Percentiles rank a stretch among this genome's conserved stretches.
These are phyloP conservation scores for Piper longum DNA, from an alignment of 164 flowering plant species.

Conservation along the genomic window DNA sequence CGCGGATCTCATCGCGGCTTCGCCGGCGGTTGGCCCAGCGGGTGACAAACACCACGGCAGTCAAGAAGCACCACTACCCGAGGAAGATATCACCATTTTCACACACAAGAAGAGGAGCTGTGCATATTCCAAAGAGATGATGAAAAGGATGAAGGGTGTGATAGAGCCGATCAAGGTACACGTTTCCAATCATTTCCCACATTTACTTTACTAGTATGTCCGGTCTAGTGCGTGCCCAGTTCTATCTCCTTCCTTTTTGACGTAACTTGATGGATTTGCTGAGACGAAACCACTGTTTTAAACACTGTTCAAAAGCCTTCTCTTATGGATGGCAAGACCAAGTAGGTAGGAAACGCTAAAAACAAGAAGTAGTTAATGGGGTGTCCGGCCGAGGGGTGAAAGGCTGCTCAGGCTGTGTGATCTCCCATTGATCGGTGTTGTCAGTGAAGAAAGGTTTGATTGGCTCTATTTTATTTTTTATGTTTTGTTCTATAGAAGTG, in stretches of 20 bases:
- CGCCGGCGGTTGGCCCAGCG: conserved; percentile 27
- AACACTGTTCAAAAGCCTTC: too few relatives aligned
- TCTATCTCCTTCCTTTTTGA: not conserved
- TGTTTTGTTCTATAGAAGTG: too few relatives aligned
- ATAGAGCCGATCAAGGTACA: conserved; percentile 4
- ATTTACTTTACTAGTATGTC: not conserved
- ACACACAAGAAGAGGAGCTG: conserved; percentile 1
- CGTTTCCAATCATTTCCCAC: not conserved
- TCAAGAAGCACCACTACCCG: conserved; percentile 2
- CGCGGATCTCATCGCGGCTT: conserved; percentile 43
- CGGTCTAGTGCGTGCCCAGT: not conserved
- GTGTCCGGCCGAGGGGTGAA: too few relatives aligned
- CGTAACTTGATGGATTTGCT: not conserved
- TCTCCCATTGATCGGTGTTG: too few relatives aligned
- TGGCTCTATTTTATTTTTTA: too few relatives aligned
- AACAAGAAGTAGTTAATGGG: too few relatives aligned
- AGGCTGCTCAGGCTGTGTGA: too few relatives aligned
- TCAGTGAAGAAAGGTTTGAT: too few relatives aligned
- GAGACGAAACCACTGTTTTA: not conserved
- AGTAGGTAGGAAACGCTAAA: too few relatives aligned
- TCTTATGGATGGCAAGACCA: too few relatives aligned
- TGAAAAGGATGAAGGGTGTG: not conserved
- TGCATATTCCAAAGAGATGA: not conserved
- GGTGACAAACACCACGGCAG: conserved; percentile 6
- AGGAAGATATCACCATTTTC: not conserved